Evolutionary conservation across 164 flowering plant species (phyloP).

Genomic region (Santalum album): DNA sequence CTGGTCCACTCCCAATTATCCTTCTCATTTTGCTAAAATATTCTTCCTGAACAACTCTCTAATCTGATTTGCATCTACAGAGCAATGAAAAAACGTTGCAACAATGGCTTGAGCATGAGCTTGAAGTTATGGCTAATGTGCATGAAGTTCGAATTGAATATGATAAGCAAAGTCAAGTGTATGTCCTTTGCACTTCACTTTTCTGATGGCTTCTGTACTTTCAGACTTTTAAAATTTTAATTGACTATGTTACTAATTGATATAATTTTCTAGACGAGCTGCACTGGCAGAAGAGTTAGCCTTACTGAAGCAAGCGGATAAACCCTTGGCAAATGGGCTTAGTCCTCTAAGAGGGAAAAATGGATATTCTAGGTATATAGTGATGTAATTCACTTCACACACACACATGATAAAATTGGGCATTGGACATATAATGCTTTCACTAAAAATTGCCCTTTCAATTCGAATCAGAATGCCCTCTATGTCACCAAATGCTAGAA

Average conservation of each 20-base stretch:
- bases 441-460: neutral
- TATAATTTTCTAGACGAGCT: constrained; percentile 54
- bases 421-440: no score
- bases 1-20: no score
- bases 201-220: neutral
- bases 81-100: constrained; percentile 84
- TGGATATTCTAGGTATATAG: constrained; percentile 56
- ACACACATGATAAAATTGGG: no score
- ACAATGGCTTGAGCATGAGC: constrained; percentile 96
- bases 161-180: constrained; percentile 99
- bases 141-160: constrained; percentile 97
- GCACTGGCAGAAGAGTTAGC: constrained; percentile 91
- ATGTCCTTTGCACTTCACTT: constrained; percentile 20
- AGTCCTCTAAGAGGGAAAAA: constrained; percentile 85
- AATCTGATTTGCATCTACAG: constrained; percentile 29
- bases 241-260: neutral
- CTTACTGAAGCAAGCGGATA: constrained; percentile 70
- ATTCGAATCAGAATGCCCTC: constrained; percentile 52
- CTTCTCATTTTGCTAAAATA: no score
- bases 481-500: constrained; percentile 85
- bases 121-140: constrained; percentile 96
- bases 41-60: no score
- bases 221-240: neutral
- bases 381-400: neutral
- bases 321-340: constrained; percentile 65